A percentile compares a stretch with the other conserved stretches of the same genome.
Evolutionary conservation across 2,329 filamentous ascomycete species (phyloP).

Genomic region (Didymella keratinophila): DNA sequence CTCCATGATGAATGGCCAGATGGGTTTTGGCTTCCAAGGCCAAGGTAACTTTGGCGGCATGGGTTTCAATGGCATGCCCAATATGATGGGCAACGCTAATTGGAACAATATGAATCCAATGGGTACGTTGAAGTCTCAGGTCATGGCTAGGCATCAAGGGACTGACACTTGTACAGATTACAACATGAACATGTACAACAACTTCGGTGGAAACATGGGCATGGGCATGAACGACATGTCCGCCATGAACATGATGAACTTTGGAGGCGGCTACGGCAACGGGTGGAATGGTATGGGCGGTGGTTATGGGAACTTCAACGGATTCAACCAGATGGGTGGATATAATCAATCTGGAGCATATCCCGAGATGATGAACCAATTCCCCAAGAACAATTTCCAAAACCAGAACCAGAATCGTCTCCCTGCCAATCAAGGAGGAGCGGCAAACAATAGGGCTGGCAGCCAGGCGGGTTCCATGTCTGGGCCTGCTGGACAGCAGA

Average conservation of each 20-base stretch:
- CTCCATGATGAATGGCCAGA: slow-evolving; percentile 42
- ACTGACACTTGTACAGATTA: slow-evolving; percentile 37
- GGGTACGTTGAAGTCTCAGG: slow-evolving; percentile 68
- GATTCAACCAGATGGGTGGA: slow-evolving; percentile 60
- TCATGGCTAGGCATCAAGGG: slow-evolving; percentile 18
- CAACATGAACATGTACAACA: slow-evolving; percentile 74
- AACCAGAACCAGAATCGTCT: slow-evolving; percentile 78
- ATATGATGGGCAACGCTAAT: slow-evolving; percentile 63
- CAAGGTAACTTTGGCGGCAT: slow-evolving; percentile 63
- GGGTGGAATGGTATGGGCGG: slow-evolving; percentile 69
- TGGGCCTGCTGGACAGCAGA: slow-evolving; percentile 38
- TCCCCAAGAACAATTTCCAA: slow-evolving; percentile 69
- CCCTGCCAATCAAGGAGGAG: slow-evolving; percentile 71
- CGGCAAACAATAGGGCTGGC: slow-evolving; percentile 53
- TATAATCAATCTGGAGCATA: slow-evolving; percentile 62
- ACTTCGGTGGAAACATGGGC: slow-evolving; percentile 72
- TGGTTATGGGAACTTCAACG: slow-evolving; percentile 72
- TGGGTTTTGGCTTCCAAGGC: slow-evolving; percentile 54
- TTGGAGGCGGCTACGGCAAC: slow-evolving; percentile 70
- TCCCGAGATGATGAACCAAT: slow-evolving; percentile 60
- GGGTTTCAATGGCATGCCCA: slow-evolving; percentile 64
- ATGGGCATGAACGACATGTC: slow-evolving; percentile 82
- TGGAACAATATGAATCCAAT: slow-evolving; percentile 78
- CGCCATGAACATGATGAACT: slow-evolving; percentile 70
- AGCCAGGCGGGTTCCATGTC: slow-evolving; percentile 44